Evolutionary conservation across 352 stramenopile genomes (phyloP).

Genomic region (Phytopythium kandeliae): DNA sequence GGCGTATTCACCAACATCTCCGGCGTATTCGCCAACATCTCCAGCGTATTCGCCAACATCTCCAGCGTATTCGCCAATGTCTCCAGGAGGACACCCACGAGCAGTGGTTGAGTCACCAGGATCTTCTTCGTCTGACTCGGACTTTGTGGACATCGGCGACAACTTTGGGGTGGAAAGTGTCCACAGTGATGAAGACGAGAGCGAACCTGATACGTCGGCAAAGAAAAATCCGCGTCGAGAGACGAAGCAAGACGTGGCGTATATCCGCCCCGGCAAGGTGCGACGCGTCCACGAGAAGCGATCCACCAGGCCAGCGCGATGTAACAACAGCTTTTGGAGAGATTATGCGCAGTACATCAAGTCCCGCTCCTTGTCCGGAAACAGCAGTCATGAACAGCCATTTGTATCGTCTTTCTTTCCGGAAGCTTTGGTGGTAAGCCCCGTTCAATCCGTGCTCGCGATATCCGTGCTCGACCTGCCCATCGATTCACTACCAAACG

Average conservation of each 20-base stretch:
- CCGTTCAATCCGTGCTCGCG: constrained; percentile 51
- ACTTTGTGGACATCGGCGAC: constrained; percentile 1
- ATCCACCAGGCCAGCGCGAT: constrained; percentile 19
- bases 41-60: too few species aligned
- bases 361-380: not conserved
- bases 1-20: too few species aligned
- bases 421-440: constrained; percentile 22
- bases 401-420: constrained; percentile 64
- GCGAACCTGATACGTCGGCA: constrained; percentile 1
- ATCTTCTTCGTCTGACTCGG: not conserved
- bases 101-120: too few species aligned
- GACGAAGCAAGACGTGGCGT: constrained; percentile 11
- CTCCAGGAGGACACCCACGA: too few species aligned
- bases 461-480: constrained; percentile 46
- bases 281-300: constrained; percentile 37
- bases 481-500: constrained; percentile 9
- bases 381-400: not conserved
- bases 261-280: constrained; percentile 39
- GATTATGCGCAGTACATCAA: constrained; percentile 42
- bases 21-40: too few species aligned
- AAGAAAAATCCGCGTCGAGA: not conserved
- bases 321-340: constrained; percentile 57
- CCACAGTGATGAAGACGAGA: constrained; percentile 7
- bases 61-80: not conserved
- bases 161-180: constrained; percentile 9